Percentiles rank a stretch among this genome's conserved stretches.
phyloP scores from a whole-genome alignment of 1,284 basidiomycete genomes.

The Athelia psychrophila region DNA sequence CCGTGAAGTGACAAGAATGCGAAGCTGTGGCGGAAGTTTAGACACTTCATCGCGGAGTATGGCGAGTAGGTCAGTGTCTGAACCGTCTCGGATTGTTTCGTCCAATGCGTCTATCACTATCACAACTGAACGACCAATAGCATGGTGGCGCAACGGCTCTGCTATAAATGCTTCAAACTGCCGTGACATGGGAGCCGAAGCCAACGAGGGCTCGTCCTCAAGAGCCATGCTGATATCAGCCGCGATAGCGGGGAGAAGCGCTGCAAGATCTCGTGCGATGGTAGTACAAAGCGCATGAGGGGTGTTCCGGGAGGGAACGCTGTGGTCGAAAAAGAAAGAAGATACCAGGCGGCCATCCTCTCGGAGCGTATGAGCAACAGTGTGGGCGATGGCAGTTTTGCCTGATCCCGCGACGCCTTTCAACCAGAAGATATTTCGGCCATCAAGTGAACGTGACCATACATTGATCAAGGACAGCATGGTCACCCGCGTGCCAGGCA shows the following conservation, averaged over 20 bases:
- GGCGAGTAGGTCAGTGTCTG: slow-evolving; percentile 8
- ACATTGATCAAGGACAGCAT: too few relatives aligned
- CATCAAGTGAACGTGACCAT: too few relatives aligned
- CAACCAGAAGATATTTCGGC: slow-evolving; percentile 14
- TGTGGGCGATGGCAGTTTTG: slow-evolving; percentile 19
- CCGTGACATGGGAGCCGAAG: slow-evolving; percentile 6
- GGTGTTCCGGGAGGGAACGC: slow-evolving; percentile 3
- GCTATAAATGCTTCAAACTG: slow-evolving; percentile 16
- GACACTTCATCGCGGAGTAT: slow-evolving; percentile 11
- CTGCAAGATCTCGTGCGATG: slow-evolving; percentile 13
- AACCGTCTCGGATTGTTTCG: too few relatives aligned
- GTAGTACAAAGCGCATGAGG: slow-evolving; percentile 10
- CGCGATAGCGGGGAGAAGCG: slow-evolving; percentile 2
- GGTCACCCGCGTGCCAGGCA: too few relatives aligned
- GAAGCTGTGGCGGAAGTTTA: slow-evolving; percentile 12
- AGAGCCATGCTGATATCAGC: slow-evolving; percentile 5
- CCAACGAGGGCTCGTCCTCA: slow-evolving; percentile 5
- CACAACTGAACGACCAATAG: not conserved
- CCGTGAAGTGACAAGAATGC: slow-evolving; percentile 16
- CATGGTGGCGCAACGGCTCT: slow-evolving; percentile 3
- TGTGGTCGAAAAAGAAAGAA: slow-evolving; percentile 15
- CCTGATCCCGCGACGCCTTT: slow-evolving; percentile 16
- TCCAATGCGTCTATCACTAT: slow-evolving; percentile 15
- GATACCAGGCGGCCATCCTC: slow-evolving; percentile 9
- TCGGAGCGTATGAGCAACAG: slow-evolving; percentile 12